Evolutionary conservation across 2,329 filamentous ascomycete genomes (phyloP).

Genomic region (Neofusicoccum cordaticola): DNA sequence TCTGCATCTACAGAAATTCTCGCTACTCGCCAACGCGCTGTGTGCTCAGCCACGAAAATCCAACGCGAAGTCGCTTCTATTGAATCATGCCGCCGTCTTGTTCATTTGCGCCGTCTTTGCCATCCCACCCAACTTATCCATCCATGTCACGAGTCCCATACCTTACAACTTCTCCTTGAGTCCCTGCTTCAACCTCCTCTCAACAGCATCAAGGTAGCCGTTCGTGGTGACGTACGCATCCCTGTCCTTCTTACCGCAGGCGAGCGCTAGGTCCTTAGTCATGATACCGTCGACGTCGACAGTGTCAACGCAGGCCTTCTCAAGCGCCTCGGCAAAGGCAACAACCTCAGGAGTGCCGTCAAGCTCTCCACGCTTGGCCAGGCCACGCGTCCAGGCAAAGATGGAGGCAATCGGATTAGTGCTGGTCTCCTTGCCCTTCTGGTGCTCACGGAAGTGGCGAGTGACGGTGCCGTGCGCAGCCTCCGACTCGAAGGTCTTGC

Average conservation of each 20-base stretch:
- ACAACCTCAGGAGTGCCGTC: constrained; percentile 91
- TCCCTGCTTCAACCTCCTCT: constrained; percentile 78
- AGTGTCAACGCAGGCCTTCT: constrained; percentile 90
- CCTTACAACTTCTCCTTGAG: constrained; percentile 72
- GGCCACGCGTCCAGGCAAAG: constrained; percentile 96
- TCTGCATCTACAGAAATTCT: not conserved
- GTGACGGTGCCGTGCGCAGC: constrained; percentile 98
- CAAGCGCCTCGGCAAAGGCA: constrained; percentile 84
- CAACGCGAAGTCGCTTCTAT: not conserved
- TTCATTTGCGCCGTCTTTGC: not conserved
- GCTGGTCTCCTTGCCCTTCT: constrained; percentile 94
- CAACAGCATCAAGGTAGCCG: constrained; percentile 87
- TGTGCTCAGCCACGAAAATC: not conserved
- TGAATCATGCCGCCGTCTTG: not conserved
- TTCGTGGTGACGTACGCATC: constrained; percentile 86
- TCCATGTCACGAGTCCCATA: not conserved
- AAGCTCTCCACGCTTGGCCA: constrained; percentile 88
- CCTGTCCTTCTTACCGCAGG: constrained; percentile 81
- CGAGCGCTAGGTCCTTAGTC: constrained; percentile 98
- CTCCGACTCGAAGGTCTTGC: constrained; percentile 95
- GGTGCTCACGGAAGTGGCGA: constrained; percentile 97
- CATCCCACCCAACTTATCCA: not conserved
- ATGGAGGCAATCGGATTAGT: constrained; percentile 99
- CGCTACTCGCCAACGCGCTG: not conserved
- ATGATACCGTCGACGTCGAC: constrained; percentile 94